phyloP scores from a whole-genome alignment of 495 filamentous ascomycete species.

The Choiromyces venosus region DNA sequence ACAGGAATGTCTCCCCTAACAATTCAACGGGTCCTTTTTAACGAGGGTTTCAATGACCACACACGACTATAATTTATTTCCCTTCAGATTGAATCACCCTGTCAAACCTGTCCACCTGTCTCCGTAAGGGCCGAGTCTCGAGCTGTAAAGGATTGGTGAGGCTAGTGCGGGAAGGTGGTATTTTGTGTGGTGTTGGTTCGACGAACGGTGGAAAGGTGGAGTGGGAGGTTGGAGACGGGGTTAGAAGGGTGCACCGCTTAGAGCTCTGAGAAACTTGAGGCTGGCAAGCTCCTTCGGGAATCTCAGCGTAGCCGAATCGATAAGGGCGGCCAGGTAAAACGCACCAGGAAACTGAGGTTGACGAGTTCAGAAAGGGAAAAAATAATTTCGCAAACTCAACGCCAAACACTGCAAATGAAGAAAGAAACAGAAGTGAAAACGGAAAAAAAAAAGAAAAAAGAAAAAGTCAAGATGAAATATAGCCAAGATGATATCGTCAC shows the following conservation, averaged over 20 bases:
- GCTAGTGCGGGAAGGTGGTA: constrained; percentile 4
- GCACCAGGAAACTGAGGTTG: not conserved
- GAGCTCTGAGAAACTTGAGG: constrained; percentile 20
- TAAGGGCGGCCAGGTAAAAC: constrained; percentile 18
- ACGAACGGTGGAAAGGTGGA: constrained; percentile 9
- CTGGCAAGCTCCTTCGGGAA: constrained; percentile 27
- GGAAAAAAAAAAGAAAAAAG: not conserved
- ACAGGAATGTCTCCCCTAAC: not conserved
- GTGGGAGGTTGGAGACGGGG: not conserved
- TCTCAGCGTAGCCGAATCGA: constrained; percentile 33
- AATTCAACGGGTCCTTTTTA: not conserved
- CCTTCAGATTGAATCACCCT: constrained; percentile 1
- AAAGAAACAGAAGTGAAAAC: not conserved
- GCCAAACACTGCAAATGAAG: not conserved
- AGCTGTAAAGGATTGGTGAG: constrained; percentile 17
- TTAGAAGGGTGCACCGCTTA: constrained; percentile 11
- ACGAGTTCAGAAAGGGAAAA: not conserved
- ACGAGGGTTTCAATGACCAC: not conserved
- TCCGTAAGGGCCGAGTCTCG: constrained; percentile 10
- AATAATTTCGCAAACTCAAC: not conserved
- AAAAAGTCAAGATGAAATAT: not conserved
- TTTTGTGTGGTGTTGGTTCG: constrained; percentile 15
- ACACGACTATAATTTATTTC: not conserved
- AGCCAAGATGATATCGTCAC: not conserved
- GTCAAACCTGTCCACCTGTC: constrained; percentile 30